phyloP scores from a whole-genome alignment of 2,329 filamentous ascomycete genomes.

The Exserohilum rostratum region DNA sequence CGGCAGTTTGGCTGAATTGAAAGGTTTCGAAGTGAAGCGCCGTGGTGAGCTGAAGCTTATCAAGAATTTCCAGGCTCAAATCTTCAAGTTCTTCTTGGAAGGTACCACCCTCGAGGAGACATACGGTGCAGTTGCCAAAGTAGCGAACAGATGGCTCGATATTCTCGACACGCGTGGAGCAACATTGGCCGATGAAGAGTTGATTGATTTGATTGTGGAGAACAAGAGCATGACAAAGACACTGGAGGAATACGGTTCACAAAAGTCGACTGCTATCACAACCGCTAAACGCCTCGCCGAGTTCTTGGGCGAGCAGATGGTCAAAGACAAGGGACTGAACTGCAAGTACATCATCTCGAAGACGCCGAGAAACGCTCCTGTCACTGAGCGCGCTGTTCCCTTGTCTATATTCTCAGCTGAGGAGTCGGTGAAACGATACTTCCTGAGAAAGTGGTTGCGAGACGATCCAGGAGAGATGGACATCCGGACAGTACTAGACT shows the following conservation, averaged over 20 bases:
- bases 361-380: slow-evolving; percentile 82
- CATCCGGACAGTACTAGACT: slow-evolving; percentile 87
- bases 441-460: slow-evolving; percentile 92
- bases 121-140: slow-evolving; percentile 88
- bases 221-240: slow-evolving; percentile 99
- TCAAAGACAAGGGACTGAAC: slow-evolving; percentile 98
- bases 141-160: slow-evolving; percentile 96
- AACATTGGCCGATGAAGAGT: slow-evolving; percentile 91
- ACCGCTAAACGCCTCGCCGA: slow-evolving; percentile 94
- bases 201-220: slow-evolving; percentile 99
- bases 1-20: slow-evolving; percentile 90
- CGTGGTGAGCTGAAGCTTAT: slow-evolving; percentile 98
- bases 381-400: slow-evolving; percentile 92
- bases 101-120: slow-evolving; percentile 86
- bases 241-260: slow-evolving; percentile 89
- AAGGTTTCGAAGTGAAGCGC: slow-evolving; percentile 97
- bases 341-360: slow-evolving; percentile 99
- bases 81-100: slow-evolving; percentile 99
- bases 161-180: slow-evolving; percentile 87
- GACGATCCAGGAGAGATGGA: slow-evolving; percentile 93
- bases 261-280: slow-evolving; percentile 99
- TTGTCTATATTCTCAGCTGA: slow-evolving; percentile 98
- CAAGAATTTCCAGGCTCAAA: slow-evolving; percentile 99
- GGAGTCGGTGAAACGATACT: slow-evolving; percentile 82
- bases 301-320: slow-evolving; percentile 97